phyloP scores from a whole-genome alignment of 768 basidiomycete genomes.

The Phanerochaete sordida region DNA sequence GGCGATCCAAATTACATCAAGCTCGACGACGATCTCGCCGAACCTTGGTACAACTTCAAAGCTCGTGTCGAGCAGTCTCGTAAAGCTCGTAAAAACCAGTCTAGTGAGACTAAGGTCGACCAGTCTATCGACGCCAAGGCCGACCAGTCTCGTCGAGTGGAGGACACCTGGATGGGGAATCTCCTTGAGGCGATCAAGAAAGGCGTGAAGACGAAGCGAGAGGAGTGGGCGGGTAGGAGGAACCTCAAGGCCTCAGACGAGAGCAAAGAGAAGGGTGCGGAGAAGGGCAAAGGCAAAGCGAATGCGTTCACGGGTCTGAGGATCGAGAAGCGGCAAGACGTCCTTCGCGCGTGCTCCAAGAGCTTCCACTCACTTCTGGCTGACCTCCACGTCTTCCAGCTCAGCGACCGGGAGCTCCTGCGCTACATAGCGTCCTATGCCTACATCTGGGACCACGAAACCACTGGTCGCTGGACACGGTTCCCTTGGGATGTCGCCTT shows the following conservation, averaged over 20 bases:
- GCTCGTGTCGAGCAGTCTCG: conserved; percentile 16
- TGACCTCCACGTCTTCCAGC: conserved; percentile 15
- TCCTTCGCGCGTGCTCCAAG: conserved; percentile 39
- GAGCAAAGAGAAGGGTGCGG: not conserved
- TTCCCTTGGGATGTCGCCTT: conserved; percentile 58
- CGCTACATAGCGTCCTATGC: conserved; percentile 50
- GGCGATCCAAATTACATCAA: not conserved
- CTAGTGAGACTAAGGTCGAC: too few relatives aligned
- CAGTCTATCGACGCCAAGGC: too few relatives aligned
- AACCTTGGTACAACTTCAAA: conserved; percentile 36
- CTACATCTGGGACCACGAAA: conserved; percentile 36
- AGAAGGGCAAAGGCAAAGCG: not conserved
- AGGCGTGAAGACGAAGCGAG: not conserved
- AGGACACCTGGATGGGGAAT: too few relatives aligned
- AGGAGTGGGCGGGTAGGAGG: not conserved
- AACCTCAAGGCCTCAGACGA: too few relatives aligned
- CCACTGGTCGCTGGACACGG: conserved; percentile 26
- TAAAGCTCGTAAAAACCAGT: too few relatives aligned
- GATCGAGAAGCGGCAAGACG: conserved; percentile 48
- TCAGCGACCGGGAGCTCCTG: conserved; percentile 30
- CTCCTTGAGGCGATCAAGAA: not conserved
- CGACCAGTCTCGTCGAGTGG: too few relatives aligned
- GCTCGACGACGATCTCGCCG: conserved; percentile 25
- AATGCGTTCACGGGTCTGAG: conserved; percentile 37
- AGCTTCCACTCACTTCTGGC: conserved; percentile 27